Base-by-base conservation (phyloP, 1,284 basidiomycete genomes). In the Boletus semigastroideus region DNA sequence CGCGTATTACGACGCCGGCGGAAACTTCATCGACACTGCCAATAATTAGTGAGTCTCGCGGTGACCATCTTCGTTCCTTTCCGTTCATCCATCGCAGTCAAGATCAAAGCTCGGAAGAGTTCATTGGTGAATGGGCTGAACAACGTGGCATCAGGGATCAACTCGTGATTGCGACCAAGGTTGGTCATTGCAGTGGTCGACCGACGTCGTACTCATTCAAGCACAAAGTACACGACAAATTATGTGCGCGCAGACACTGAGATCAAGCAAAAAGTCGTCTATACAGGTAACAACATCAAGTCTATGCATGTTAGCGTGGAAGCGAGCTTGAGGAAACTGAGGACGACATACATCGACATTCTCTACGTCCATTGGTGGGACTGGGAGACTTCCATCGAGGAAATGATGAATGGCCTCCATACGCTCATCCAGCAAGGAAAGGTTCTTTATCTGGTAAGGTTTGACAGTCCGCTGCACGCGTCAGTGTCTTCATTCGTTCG, bases 51-150 rank as follows among this genome's bases (percentile, higher is more conserved):
- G 42, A 39, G 61, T 46, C 8, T 40, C 10, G 8, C 19, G 16
- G 11, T 5, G 10, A 6, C 2, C 1, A 1, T 20, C 13, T 30
- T 39, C n/a, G 12, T 9, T 30, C 11, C 19, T 33, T 14, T 3
- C 25, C 28, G 20, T 39, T 11, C 6, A 16, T 12, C n/a, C 19
- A 13, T 43, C 42, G 5, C 41, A 71, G 72, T 56, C 74, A 76
- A 48, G 65, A 75, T 47, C 74, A 72, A 33, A 61, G 70, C 30
- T 72, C 69, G 0, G 77, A 79, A 53, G 48, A 59, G 42, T 71
- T 75, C 59, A 66, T 78, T 27, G 77, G 77, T 16, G 75, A 78
- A 55, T 79, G 77, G 78, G 70, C 71, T 51, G 69, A 74, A 53
- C 52, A 61, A 9, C 70, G 72, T 16, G 65, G 64, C 2, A 76